Base-by-base conservation (phyloP, 169 alveolate species). In the Prorocentrum cordatum region DNA sequence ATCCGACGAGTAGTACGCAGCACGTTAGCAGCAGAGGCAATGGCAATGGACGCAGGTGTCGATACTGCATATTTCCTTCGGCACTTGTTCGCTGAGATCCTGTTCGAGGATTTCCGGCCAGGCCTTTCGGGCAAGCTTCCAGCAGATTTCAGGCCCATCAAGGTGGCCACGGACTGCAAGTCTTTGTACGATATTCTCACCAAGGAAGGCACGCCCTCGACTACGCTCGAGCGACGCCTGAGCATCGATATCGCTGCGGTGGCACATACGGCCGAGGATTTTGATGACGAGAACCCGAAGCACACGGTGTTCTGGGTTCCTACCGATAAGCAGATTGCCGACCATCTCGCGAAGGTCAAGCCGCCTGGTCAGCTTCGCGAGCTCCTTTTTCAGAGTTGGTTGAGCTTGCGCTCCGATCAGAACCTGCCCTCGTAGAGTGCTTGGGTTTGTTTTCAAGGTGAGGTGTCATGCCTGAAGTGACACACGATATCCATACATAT, bases 21-120 rank as follows among this genome's bases (percentile, higher is more conserved):
- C 6, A 72, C 84, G 12, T 24, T 72, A 47, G 84, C 84, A 31
- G 84, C 84, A 12, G 84, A 47, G 70, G 47, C 84, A 24, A 29
- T 47, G 68, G 45, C 70, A 1, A 27, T 42, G 54, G 84, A 72
- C 24, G 31, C 66, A 2, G 84, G 35, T 0, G 10, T 72, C 33
- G 88, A 77, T 24, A 38, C 73, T 9, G 88, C 67, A 2, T 4
- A 58, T 10, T 77, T 24, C 45, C 29, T 29, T 14, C 45, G 88
- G 6, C 67, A 77, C 45, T 39, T 77, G 4, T 1, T 77, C 0
- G 87, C 73, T 0, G 87, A 77, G 29, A 6, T 35, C 12, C 26
- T 77, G 29, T 14, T 77, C 39, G 29, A 54, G 42, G 18, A 6
- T 47, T 77, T 54, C 42, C 24, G 3, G 33, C 75, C 88, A 0